A percentile compares a stretch with the other conserved stretches of the same genome.
Evolutionary conservation across 768 basidiomycete species (phyloP).

Genomic region (Hypholoma sublateritium): DNA sequence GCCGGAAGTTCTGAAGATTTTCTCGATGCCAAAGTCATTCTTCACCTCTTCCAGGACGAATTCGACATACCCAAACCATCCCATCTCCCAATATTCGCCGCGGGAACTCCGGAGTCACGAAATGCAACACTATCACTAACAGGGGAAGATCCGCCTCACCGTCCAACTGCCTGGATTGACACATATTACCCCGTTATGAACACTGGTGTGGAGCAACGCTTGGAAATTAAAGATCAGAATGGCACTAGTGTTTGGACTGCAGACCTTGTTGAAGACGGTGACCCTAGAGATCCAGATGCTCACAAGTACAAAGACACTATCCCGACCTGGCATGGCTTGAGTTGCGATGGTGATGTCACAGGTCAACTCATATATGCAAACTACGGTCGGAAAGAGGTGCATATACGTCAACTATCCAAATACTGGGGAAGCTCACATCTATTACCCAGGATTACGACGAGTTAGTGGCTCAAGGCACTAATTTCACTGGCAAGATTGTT

Average conservation of each 20-base stretch:
- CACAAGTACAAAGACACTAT: slow-evolving; percentile 64
- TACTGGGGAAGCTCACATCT: neutral
- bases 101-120: slow-evolving; percentile 68
- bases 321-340: slow-evolving; percentile 86
- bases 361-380: slow-evolving; percentile 77
- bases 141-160: slow-evolving; percentile 35
- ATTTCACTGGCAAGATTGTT: slow-evolving; percentile 77
- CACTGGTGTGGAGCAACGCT: slow-evolving; percentile 64
- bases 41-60: slow-evolving; percentile 66
- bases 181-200: slow-evolving; percentile 89
- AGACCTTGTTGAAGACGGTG: slow-evolving; percentile 69
- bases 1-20: slow-evolving; percentile 66
- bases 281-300: slow-evolving; percentile 71
- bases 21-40: slow-evolving; percentile 63
- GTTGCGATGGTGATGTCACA: slow-evolving; percentile 70
- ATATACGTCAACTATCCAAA: slow-evolving; percentile 1
- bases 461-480: slow-evolving; percentile 61
- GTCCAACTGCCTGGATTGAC: slow-evolving; percentile 79
- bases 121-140: slow-evolving; percentile 62
- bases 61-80: slow-evolving; percentile 48
- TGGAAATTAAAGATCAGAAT: slow-evolving; percentile 63
- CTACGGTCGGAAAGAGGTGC: slow-evolving; percentile 67
- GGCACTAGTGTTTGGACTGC: slow-evolving; percentile 65
- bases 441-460: slow-evolving; percentile 43
- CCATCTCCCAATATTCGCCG: slow-evolving; percentile 61